phyloP scores from a whole-genome alignment of 2,329 filamentous ascomycete genomes.

The Tolypocladium endophyticum region DNA sequence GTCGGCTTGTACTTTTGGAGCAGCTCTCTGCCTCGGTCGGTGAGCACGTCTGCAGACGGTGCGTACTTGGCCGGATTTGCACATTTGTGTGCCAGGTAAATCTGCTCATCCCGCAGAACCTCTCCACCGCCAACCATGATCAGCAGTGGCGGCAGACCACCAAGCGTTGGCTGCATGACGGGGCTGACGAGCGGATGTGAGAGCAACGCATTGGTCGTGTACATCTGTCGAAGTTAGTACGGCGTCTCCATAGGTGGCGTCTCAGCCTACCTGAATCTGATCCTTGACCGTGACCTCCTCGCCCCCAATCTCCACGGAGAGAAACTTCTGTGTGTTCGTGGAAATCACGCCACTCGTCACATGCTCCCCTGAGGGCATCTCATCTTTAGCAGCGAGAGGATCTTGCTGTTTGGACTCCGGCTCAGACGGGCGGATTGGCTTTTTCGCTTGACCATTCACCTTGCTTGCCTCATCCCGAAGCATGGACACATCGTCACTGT shows the following conservation, averaged over 20 bases:
- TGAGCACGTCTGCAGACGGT: conserved; percentile 52
- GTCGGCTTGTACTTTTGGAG: conserved; percentile 68
- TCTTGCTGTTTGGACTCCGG: conserved; percentile 22
- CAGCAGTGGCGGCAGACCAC: conserved; percentile 77
- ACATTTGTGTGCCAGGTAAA: conserved; percentile 90
- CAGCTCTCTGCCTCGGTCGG: conserved; percentile 48
- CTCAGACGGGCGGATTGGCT: conserved; percentile 8
- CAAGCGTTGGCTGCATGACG: conserved; percentile 75
- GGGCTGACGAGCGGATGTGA: conserved; percentile 86
- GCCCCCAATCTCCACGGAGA: conserved; percentile 63
- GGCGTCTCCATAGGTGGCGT: neutral
- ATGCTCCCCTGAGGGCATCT: conserved; percentile 9
- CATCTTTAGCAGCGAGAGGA: conserved; percentile 16
- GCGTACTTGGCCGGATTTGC: conserved; percentile 72
- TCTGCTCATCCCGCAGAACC: conserved; percentile 83
- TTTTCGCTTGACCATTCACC: conserved; percentile 9
- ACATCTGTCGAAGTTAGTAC: conserved; percentile 38
- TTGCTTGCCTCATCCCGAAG: conserved; percentile 38
- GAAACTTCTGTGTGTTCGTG: conserved; percentile 18
- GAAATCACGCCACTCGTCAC: conserved; percentile 17
- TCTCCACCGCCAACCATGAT: conserved; percentile 85
- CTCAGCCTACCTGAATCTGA: conserved; percentile 65
- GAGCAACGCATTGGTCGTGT: conserved; percentile 73
- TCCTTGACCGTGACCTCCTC: conserved; percentile 67
- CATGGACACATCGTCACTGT: conserved; percentile 58